Percentiles rank a stretch among this genome's conserved stretches.
Evolutionary conservation across 805 yeast species (phyloP).

Genomic region (Kuraishia piskuri): DNA sequence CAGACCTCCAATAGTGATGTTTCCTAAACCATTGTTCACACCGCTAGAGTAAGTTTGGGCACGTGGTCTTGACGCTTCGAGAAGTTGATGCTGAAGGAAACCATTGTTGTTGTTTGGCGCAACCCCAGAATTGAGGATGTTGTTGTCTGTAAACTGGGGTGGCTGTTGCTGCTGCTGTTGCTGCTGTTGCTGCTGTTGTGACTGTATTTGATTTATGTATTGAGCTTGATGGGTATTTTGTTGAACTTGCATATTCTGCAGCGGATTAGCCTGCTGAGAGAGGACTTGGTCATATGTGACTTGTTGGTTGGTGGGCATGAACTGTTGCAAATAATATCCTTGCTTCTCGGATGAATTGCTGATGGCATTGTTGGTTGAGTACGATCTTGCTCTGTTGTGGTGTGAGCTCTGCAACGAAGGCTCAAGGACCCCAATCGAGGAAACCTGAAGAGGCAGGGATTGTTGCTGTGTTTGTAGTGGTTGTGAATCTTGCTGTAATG

Average conservation of each 20-base stretch:
- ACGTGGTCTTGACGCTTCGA: constrained; percentile 25
- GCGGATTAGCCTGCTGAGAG: constrained; percentile 3
- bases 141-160: constrained; percentile 7
- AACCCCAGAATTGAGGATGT: background rate
- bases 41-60: constrained; percentile 30
- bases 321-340: constrained; percentile 12
- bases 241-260: constrained; percentile 9
- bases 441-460: constrained; percentile 11
- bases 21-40: background rate
- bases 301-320: constrained; percentile 14
- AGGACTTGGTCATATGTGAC: constrained; percentile 9
- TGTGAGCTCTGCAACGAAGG: constrained; percentile 6
- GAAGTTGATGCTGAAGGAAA: background rate
- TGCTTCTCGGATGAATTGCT: constrained; percentile 19
- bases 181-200: too few species aligned
- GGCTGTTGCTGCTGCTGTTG: constrained; percentile 15
- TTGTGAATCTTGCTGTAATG: background rate
- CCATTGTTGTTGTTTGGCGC: background rate
- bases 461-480: background rate
- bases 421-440: constrained; percentile 7
- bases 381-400: constrained; percentile 35
- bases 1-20: background rate
- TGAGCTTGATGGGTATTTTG: background rate
- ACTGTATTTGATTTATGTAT: constrained; percentile 16
- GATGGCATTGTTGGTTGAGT: constrained; percentile 32